A percentile compares a stretch with the other conserved stretches of the same genome.
phyloP scores from a whole-genome alignment of 306 rosid genomes.

The Quercus parvula region DNA sequence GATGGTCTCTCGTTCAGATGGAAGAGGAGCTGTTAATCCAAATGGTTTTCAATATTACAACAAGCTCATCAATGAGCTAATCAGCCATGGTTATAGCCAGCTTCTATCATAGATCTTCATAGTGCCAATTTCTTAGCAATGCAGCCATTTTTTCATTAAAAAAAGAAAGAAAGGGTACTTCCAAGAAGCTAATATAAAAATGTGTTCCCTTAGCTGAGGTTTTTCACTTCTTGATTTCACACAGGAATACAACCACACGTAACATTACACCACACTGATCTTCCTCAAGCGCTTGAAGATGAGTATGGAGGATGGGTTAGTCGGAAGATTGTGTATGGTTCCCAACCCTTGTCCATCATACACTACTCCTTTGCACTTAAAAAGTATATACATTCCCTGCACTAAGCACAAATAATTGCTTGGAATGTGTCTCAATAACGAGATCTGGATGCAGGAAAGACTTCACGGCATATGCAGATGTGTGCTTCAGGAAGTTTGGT shows the following conservation, averaged over 20 bases:
- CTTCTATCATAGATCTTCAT: not conserved
- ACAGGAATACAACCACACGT: constrained; percentile 82
- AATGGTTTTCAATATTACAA: constrained; percentile 66
- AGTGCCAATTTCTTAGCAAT: not conserved
- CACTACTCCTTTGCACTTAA: not conserved
- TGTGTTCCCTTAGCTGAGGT: too few species aligned
- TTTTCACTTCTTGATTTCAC: too few species aligned
- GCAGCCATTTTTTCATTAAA: not conserved
- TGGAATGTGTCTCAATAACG: not conserved
- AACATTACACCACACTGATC: constrained; percentile 52
- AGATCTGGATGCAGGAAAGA: constrained; percentile 33
- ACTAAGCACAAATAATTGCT: not conserved
- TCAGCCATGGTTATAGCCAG: constrained; percentile 42
- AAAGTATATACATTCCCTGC: not conserved
- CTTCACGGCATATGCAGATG: constrained; percentile 36
- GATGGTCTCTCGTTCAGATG: constrained; percentile 34
- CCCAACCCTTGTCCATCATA: not conserved
- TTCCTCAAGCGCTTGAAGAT: constrained; percentile 75
- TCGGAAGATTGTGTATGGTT: constrained; percentile 46
- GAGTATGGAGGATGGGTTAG: constrained; percentile 81
- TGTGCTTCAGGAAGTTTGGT: constrained; percentile 55
- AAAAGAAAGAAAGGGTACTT: too few species aligned
- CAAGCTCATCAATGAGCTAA: constrained; percentile 58
- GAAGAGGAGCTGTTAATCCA: constrained; percentile 54
- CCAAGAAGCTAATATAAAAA: too few species aligned